phyloP scores from a whole-genome alignment of 1,139 yeast species.

The Suhomyces coccinellae region DNA sequence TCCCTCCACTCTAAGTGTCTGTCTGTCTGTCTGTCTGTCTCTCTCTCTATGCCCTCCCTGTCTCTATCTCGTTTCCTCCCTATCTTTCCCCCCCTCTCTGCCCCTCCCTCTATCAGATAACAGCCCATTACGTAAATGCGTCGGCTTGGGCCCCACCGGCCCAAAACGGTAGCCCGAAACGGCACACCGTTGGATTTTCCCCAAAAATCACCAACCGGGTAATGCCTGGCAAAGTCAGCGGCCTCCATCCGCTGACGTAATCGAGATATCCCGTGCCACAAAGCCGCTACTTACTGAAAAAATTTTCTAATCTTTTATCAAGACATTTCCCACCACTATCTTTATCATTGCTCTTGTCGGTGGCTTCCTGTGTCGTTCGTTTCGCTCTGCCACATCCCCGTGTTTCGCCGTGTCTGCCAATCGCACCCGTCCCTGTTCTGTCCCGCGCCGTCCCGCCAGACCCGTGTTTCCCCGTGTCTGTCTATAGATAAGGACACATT shows the following conservation, averaged over 20 bases:
- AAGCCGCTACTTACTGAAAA: slow-evolving; percentile 10
- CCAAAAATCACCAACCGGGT: slow-evolving; percentile 1
- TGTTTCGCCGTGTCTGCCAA: neutral
- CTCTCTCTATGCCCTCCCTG: too few species aligned
- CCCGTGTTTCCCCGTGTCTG: neutral
- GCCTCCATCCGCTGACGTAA: slow-evolving; percentile 5
- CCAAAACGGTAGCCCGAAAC: neutral
- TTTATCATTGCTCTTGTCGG: slow-evolving; percentile 1
- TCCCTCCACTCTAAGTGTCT: too few species aligned
- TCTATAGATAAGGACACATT: too few species aligned
- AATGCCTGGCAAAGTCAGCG: slow-evolving; percentile 1
- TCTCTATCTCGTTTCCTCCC: neutral
- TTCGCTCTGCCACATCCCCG: neutral
- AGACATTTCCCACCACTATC: slow-evolving; percentile 9
- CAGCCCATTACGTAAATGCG: neutral
- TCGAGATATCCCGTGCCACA: slow-evolving; percentile 12
- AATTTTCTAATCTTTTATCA: slow-evolving; percentile 14
- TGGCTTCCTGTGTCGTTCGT: slow-evolving; percentile 3
- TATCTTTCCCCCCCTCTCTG: neutral
- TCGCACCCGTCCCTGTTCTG: neutral
- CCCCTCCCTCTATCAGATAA: neutral
- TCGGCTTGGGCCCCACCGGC: neutral
- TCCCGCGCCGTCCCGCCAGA: too few species aligned
- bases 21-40: too few species aligned
- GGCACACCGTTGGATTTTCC: neutral